These are phyloP conservation scores for Xeromyces bisporus DNA, from an alignment of 495 filamentous ascomycete genomes.

Conservation along the genomic window DNA sequence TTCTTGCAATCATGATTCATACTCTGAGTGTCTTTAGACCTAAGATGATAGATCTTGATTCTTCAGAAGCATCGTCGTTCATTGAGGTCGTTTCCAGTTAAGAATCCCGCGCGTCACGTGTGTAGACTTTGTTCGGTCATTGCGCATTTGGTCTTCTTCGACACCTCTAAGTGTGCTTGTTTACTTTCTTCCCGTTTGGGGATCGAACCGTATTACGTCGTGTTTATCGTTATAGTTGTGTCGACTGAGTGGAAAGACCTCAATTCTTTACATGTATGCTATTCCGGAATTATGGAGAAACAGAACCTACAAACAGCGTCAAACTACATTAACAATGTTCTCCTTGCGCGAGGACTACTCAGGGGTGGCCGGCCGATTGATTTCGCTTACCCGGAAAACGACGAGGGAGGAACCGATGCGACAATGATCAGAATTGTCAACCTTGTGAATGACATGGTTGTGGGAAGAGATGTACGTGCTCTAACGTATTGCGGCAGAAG, in stretches of 20 bases:
- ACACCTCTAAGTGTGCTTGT: slow-evolving; percentile 14
- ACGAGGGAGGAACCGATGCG: slow-evolving; percentile 41
- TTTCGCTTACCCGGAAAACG: slow-evolving; percentile 59
- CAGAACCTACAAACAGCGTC: slow-evolving; percentile 76
- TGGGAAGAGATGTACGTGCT: slow-evolving; percentile 64
- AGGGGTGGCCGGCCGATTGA: slow-evolving; percentile 72
- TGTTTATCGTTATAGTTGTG: neutral
- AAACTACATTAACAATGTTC: slow-evolving; percentile 87
- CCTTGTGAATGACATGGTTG: slow-evolving; percentile 78
- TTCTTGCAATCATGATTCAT: no score
- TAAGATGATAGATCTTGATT: no score
- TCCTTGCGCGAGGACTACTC: slow-evolving; percentile 75
- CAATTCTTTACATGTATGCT: no score
- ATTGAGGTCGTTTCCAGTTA: no score
- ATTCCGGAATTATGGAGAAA: slow-evolving; percentile 47
- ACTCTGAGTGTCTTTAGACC: no score
- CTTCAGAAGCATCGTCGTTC: no score
- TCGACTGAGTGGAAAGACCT: no score
- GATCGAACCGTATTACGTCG: slow-evolving; percentile 4
- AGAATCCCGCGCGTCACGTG: no score
- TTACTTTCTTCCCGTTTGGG: slow-evolving; percentile 30
- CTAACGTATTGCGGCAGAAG: no score
- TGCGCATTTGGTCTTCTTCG: slow-evolving; percentile 8
- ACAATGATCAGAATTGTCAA: slow-evolving; percentile 82
- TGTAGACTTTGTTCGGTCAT: no score